These are phyloP conservation scores for Phytophthora uliginosa DNA, from an alignment of 352 stramenopile species.

Conservation along the genomic window DNA sequence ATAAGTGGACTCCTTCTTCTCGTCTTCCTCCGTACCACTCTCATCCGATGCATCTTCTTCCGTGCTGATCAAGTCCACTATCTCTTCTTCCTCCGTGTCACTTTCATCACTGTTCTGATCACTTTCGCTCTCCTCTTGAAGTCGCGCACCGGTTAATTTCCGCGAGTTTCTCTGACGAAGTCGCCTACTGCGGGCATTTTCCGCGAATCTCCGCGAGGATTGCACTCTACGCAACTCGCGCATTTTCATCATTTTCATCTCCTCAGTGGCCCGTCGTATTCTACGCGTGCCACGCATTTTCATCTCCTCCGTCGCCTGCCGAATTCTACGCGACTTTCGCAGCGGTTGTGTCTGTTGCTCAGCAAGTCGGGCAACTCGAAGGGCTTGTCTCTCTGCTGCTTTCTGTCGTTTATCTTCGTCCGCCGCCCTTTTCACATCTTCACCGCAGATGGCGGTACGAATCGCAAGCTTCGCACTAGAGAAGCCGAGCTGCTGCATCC, in stretches of 20 bases:
- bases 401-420: conserved; percentile 1
- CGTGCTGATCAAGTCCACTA: background rate
- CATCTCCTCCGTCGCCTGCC: background rate
- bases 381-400: conserved; percentile 5
- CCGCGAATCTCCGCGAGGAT: background rate
- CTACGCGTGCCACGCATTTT: no score
- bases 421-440: conserved; percentile 5
- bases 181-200: background rate
- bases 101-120: background rate
- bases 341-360: background rate
- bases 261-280: background rate
- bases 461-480: conserved; percentile 68
- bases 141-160: background rate
- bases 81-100: background rate
- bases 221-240: background rate
- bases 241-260: background rate
- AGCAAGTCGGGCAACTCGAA: background rate
- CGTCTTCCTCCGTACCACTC: background rate
- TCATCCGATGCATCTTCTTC: background rate
- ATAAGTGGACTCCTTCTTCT: background rate
- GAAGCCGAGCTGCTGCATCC: conserved; percentile 85
- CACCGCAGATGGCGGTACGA: conserved; percentile 44
- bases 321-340: background rate
- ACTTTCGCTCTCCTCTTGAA: background rate
- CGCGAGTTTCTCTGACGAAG: background rate